Evolutionary conservation across 768 basidiomycete genomes (phyloP).

Genomic region (Hygrocybe coccinea): DNA sequence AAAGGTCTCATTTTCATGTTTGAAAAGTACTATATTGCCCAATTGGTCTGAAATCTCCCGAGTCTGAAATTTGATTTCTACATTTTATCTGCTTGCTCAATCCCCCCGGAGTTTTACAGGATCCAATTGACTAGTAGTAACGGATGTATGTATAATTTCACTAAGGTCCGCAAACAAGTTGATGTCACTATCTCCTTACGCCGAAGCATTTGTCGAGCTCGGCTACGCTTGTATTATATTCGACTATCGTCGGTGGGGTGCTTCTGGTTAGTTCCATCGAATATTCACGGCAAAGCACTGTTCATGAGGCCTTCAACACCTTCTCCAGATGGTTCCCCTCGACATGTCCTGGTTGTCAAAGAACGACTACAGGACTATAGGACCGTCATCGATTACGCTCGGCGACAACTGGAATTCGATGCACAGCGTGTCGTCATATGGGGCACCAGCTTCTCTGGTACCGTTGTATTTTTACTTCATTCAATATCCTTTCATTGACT

Average conservation of each 20-base stretch:
- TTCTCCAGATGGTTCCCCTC: conserved; percentile 33
- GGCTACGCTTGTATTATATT: conserved; percentile 35
- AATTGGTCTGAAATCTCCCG: too few species aligned
- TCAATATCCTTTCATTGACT: too few species aligned
- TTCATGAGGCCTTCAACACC: not conserved
- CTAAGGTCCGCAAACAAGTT: conserved; percentile 29
- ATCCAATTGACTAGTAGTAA: too few species aligned
- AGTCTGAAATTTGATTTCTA: too few species aligned
- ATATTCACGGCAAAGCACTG: conserved; percentile 9
- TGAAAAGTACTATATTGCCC: too few species aligned
- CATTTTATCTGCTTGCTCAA: too few species aligned
- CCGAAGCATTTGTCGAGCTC: conserved; percentile 24
- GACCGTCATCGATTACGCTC: conserved; percentile 31
- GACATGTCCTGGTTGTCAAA: conserved; percentile 23
- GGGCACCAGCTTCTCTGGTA: conserved; percentile 34
- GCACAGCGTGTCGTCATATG: conserved; percentile 29
- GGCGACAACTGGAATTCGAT: conserved; percentile 28
- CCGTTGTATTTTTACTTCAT: too few species aligned
- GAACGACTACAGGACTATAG: conserved; percentile 37
- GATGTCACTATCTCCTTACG: conserved; percentile 28
- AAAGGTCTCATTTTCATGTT: too few species aligned
- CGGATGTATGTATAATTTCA: too few species aligned
- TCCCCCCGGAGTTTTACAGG: too few species aligned
- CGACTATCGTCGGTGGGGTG: conserved; percentile 37
- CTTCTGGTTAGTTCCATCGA: conserved; percentile 16